A percentile compares a stretch with the other conserved stretches of the same genome.
phyloP scores from a whole-genome alignment of 1,284 basidiomycete species.

The Mycosarcoma maydis region DNA sequence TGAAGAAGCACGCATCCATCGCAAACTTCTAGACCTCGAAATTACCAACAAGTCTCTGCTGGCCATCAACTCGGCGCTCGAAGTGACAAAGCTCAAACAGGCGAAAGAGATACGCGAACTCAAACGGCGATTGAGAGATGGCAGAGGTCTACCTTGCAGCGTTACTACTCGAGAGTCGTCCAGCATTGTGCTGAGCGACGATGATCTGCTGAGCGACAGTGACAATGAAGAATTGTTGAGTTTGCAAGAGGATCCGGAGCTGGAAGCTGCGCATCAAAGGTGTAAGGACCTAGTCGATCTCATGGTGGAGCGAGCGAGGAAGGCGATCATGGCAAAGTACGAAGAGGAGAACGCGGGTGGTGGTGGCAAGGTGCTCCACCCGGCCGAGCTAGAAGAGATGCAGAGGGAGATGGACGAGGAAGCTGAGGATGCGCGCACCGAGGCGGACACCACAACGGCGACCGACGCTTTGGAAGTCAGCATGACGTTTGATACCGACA shows the following conservation, averaged over 20 bases:
- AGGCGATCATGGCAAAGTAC: conserved; percentile 42
- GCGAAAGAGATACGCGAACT: conserved; percentile 67
- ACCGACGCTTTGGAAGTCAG: conserved; percentile 14
- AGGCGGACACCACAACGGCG: conserved; percentile 12
- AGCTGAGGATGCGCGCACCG: conserved; percentile 8
- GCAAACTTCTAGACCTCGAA: conserved; percentile 68
- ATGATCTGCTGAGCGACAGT: conserved; percentile 34
- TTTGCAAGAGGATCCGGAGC: conserved; percentile 48
- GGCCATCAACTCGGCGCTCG: conserved; percentile 68
- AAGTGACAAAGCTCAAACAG: conserved; percentile 67
- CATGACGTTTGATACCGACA: conserved; percentile 17
- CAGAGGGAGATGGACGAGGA: conserved; percentile 27
- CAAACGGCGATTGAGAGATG: conserved; percentile 47
- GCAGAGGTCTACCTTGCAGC: conserved; percentile 10
- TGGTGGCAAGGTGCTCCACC: conserved; percentile 55
- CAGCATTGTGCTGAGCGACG: conserved; percentile 11
- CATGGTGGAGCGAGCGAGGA: conserved; percentile 50
- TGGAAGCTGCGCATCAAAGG: conserved; percentile 49
- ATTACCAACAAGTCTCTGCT: conserved; percentile 69
- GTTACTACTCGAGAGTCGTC: conserved; percentile 12
- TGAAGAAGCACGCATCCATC: conserved; percentile 55
- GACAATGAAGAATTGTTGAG: conserved; percentile 32
- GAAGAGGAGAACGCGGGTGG: conserved; percentile 19
- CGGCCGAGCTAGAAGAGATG: conserved; percentile 52
- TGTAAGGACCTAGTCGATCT: conserved; percentile 51